Evolutionary conservation across 2,329 filamentous ascomycete species (phyloP).

Genomic region (Plectosphaerella plurivora): DNA sequence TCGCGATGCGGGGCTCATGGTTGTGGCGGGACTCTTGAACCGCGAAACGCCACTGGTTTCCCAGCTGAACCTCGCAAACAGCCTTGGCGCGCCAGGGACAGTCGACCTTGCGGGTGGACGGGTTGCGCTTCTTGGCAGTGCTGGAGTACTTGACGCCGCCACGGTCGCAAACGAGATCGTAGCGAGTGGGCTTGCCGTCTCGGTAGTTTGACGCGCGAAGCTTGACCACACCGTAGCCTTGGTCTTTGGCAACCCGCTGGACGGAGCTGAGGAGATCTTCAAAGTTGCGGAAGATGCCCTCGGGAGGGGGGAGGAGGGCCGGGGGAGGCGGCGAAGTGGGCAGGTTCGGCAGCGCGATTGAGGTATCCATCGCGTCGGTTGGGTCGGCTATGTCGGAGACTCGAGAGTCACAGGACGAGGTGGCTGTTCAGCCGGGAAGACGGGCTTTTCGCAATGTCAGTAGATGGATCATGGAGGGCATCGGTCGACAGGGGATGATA

Average conservation of each 20-base stretch:
- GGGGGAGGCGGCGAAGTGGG: constrained; percentile 26
- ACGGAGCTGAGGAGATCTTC: constrained; percentile 55
- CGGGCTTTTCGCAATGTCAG: too few species aligned
- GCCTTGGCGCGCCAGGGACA: constrained; percentile 61
- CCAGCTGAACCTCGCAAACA: constrained; percentile 58
- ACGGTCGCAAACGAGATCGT: constrained; percentile 59
- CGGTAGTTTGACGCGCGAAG: constrained; percentile 60
- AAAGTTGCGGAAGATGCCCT: constrained; percentile 56
- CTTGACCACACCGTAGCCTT: constrained; percentile 60
- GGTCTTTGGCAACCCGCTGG: constrained; percentile 56
- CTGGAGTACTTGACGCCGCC: constrained; percentile 62
- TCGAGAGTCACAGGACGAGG: too few species aligned
- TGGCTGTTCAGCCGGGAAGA: too few species aligned
- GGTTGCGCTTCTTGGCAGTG: constrained; percentile 61
- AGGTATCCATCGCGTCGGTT: constrained; percentile 12
- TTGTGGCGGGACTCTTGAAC: constrained; percentile 58
- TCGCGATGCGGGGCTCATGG: constrained; percentile 53
- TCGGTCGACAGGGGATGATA: too few species aligned
- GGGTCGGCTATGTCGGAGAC: not conserved
- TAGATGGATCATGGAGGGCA: too few species aligned
- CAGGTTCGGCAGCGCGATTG: constrained; percentile 40
- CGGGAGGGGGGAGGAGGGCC: constrained; percentile 49
- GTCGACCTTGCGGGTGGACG: constrained; percentile 60
- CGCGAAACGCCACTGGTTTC: constrained; percentile 61
- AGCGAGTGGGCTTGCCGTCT: constrained; percentile 57